phyloP scores from a whole-genome alignment of 225 moss, liverwort and hornwort genomes.

The Sphagnum tenellum region DNA sequence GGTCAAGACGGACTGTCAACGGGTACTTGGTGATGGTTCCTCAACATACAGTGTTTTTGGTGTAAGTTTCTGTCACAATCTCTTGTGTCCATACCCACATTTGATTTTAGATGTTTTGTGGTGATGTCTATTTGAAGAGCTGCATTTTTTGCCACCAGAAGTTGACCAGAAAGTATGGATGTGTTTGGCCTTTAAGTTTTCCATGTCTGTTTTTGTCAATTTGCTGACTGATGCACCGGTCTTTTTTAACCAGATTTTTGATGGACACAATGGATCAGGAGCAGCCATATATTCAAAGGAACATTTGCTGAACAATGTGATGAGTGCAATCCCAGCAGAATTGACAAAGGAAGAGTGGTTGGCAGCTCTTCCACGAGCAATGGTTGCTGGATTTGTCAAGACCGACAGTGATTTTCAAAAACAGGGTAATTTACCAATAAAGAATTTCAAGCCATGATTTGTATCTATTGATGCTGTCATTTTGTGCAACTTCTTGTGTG shows the following conservation, averaged over 20 bases:
- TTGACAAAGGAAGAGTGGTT: slow-evolving; percentile 56
- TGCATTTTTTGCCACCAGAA: neutral
- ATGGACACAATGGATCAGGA: slow-evolving; percentile 73
- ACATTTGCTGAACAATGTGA: slow-evolving; percentile 59
- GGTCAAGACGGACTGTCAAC: slow-evolving; percentile 27
- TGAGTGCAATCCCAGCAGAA: slow-evolving; percentile 52
- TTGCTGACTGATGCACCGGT: neutral
- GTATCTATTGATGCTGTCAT: neutral
- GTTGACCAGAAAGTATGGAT: neutral
- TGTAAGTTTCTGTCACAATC: slow-evolving; percentile 8
- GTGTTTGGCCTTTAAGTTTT: neutral
- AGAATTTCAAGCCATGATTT: neutral
- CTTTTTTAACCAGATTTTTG: slow-evolving; percentile 34
- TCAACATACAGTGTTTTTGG: slow-evolving; percentile 60
- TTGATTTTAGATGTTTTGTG: neutral
- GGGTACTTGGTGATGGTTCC: slow-evolving; percentile 35
- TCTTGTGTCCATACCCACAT: neutral
- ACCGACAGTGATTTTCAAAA: slow-evolving; percentile 75
- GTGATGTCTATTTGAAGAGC: neutral
- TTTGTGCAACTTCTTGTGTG: too few species aligned
- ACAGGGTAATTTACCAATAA: slow-evolving; percentile 17
- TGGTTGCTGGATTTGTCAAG: slow-evolving; percentile 82
- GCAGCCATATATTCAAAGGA: slow-evolving; percentile 71
- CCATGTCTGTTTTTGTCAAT: neutral
- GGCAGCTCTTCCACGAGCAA: slow-evolving; percentile 54